A percentile compares a stretch with the other conserved stretches of the same genome.
Conservation (phyloP, 208 protist species). For the Novymonas esmeraldas region DNA sequence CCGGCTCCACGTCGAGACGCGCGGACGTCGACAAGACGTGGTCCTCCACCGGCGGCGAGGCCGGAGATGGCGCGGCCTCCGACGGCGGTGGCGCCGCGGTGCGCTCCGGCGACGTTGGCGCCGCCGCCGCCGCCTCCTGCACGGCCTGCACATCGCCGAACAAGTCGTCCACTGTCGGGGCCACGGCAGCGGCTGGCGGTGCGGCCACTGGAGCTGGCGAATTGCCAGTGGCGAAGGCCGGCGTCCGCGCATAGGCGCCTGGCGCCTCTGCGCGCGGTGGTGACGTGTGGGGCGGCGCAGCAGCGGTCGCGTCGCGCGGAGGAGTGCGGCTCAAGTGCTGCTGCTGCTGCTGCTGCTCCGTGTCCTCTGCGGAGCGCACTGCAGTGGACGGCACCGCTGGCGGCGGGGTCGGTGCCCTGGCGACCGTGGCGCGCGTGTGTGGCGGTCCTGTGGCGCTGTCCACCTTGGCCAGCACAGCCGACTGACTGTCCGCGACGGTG, state of each 20-base stretch:
- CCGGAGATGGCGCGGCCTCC: neutral
- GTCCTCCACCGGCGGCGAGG: neutral
- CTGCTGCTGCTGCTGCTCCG: conserved; percentile 1
- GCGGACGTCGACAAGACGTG: neutral
- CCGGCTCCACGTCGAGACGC: neutral
- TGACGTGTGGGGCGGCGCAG: neutral
- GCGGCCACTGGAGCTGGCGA: conserved; percentile 12
- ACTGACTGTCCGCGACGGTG: conserved; percentile 64
- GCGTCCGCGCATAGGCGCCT: neutral
- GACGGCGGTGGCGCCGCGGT: neutral
- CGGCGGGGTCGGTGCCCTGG: neutral
- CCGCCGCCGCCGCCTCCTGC: neutral
- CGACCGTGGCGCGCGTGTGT: neutral
- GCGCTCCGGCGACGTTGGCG: neutral
- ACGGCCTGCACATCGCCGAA: conserved; percentile 26
- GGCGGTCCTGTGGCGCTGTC: conserved; percentile 1
- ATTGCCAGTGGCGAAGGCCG: neutral
- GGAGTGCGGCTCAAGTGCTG: conserved; percentile 5
- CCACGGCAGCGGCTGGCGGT: neutral
- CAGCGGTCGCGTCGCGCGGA: neutral
- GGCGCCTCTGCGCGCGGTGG: conserved; percentile 29
- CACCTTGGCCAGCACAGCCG: conserved; percentile 42
- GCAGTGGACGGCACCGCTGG: neutral
- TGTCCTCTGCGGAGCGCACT: conserved; percentile 28
- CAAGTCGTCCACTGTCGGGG: conserved; percentile 29